These are phyloP conservation scores for Dictyostelium intermedium DNA, from an alignment of 78 protist species.

Conservation along the genomic window DNA sequence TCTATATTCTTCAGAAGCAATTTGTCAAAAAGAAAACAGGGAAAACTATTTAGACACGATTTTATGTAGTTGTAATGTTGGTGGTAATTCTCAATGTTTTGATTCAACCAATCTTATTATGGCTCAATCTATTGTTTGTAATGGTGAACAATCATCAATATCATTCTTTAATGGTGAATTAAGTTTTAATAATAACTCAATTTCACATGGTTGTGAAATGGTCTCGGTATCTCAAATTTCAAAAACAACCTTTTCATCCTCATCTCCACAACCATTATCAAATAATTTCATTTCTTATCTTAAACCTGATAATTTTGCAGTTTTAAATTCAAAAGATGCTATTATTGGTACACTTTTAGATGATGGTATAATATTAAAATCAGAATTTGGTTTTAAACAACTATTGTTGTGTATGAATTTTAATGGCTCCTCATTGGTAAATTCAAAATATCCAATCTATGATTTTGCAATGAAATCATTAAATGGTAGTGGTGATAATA, in stretches of 20 bases:
- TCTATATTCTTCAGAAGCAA: not conserved
- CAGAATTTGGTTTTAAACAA: not conserved
- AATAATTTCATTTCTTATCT: slow-evolving; percentile 6
- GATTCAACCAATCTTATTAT: not conserved
- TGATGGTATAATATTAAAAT: slow-evolving; percentile 28
- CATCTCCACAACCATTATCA: slow-evolving; percentile 5
- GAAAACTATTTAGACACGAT: not conserved
- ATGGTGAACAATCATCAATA: not conserved
- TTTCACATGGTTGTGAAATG: not conserved
- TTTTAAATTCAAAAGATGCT: slow-evolving; percentile 24
- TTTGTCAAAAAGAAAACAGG: slow-evolving; percentile 28
- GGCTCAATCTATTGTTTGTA: slow-evolving; percentile 14
- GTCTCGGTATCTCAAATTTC: not conserved
- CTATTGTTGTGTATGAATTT: not conserved
- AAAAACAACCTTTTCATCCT: not conserved
- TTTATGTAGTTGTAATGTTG: slow-evolving; percentile 20
- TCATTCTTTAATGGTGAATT: slow-evolving; percentile 1
- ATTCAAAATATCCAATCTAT: not conserved
- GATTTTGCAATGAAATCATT: slow-evolving; percentile 4
- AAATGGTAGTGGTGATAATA: not conserved
- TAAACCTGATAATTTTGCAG: slow-evolving; percentile 51
- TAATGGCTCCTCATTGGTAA: not conserved
- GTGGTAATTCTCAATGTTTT: not conserved
- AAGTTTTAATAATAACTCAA: not conserved
- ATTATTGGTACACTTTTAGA: slow-evolving; percentile 15